phyloP scores from a whole-genome alignment of 371 early-diverging fungal species.

The Zancudomyces culisetae region DNA sequence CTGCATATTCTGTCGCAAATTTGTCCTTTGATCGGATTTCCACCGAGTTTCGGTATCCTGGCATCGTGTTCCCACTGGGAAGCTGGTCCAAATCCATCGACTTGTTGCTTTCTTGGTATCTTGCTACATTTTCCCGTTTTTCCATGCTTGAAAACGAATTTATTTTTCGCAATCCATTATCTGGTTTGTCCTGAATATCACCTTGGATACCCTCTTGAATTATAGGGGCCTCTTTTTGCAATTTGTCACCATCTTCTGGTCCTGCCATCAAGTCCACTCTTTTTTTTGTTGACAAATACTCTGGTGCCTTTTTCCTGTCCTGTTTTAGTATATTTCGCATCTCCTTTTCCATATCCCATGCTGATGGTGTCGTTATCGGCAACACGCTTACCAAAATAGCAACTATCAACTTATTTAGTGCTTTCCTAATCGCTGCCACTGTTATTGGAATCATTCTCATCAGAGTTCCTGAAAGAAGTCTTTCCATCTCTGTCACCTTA shows the following conservation, averaged over 20 bases:
- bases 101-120: neutral
- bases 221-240: neutral
- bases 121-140: no score
- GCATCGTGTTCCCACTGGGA: neutral
- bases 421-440: slow-evolving; percentile 13
- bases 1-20: no score
- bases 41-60: neutral
- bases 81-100: neutral
- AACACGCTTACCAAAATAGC: neutral
- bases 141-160: neutral
- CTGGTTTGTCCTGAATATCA: neutral
- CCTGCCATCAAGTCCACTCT: neutral
- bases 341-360: neutral
- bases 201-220: no score
- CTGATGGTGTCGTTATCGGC: slow-evolving; percentile 30
- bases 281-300: neutral
- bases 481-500: slow-evolving; percentile 7
- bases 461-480: slow-evolving; percentile 6
- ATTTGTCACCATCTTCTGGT: neutral
- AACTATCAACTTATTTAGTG: neutral
- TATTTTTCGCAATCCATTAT: neutral
- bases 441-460: slow-evolving; percentile 10
- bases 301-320: neutral
- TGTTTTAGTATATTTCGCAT: neutral
- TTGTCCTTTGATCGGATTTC: neutral